Conservation (phyloP, 345 rosid genomes). For the Eucalyptus cladocalyx region DNA sequence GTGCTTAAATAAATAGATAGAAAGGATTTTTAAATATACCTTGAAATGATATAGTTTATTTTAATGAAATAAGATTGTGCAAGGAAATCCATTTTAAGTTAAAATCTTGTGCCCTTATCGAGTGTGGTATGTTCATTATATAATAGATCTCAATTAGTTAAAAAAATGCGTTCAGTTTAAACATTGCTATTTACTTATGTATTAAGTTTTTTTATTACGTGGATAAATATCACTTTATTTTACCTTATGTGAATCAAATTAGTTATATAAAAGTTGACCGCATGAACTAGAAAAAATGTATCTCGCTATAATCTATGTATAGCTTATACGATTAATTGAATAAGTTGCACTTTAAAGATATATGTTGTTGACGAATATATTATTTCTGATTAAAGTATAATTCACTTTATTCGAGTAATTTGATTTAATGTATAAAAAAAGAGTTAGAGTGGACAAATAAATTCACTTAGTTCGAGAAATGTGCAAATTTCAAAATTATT, state of each 20-base stretch:
- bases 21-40: background rate
- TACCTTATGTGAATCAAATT: background rate
- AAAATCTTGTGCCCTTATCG: background rate
- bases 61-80: background rate
- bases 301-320: background rate
- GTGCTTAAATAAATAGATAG: background rate
- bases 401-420: background rate
- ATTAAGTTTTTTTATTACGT: background rate
- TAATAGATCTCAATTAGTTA: background rate
- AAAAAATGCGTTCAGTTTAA: rapidly evolving
- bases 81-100: background rate
- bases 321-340: background rate
- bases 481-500: background rate
- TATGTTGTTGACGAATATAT: background rate
- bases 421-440: background rate
- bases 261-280: background rate
- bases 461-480: background rate
- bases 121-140: background rate
- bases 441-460: no score
- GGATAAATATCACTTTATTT: background rate
- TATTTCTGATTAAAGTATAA: background rate
- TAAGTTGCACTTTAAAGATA: background rate
- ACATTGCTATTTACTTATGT: background rate
- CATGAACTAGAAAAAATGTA: background rate
- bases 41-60: background rate